Conservation (phyloP, 306 rosid species). For the Vachellia pachyceras region DNA sequence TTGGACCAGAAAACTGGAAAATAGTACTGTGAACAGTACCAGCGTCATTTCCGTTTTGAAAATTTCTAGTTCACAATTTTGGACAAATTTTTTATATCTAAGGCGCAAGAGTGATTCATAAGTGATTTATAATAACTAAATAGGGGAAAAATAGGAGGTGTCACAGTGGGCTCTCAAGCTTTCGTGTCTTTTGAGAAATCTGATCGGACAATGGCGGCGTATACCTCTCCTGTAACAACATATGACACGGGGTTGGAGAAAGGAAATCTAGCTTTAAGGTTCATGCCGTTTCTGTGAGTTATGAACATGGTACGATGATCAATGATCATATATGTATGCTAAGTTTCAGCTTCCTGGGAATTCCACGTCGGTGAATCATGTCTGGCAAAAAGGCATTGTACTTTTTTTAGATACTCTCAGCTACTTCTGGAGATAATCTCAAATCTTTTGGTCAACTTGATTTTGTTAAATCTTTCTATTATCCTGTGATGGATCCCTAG, state of each 20-base stretch:
- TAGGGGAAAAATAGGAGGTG: too few relatives aligned
- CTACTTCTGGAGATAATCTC: constrained; percentile 10
- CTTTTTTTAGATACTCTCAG: constrained; percentile 8
- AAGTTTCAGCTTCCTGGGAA: constrained; percentile 35
- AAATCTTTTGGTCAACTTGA: constrained; percentile 5
- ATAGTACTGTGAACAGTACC: too few relatives aligned
- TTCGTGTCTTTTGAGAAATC: constrained; percentile 8
- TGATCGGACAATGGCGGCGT: constrained; percentile 28
- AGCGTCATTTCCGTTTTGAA: too few relatives aligned
- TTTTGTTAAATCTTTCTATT: constrained; percentile 27
- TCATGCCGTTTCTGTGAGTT: constrained; percentile 20
- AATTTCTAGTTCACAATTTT: too few relatives aligned
- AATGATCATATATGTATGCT: too few relatives aligned
- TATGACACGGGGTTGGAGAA: constrained; percentile 24
- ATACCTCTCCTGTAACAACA: constrained; percentile 34
- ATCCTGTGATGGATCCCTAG: not conserved
- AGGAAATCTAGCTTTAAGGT: constrained; percentile 35
- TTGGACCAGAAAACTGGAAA: too few relatives aligned
- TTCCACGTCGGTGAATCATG: constrained; percentile 10
- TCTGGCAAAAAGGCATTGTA: constrained; percentile 51
- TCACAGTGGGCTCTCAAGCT: constrained; percentile 52
- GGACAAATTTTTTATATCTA: too few relatives aligned
- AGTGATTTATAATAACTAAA: too few relatives aligned
- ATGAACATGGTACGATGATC: not conserved
- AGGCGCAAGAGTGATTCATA: too few relatives aligned